Conservation (phyloP, 352 stramenopile genomes). For the Pythium periplocum region DNA sequence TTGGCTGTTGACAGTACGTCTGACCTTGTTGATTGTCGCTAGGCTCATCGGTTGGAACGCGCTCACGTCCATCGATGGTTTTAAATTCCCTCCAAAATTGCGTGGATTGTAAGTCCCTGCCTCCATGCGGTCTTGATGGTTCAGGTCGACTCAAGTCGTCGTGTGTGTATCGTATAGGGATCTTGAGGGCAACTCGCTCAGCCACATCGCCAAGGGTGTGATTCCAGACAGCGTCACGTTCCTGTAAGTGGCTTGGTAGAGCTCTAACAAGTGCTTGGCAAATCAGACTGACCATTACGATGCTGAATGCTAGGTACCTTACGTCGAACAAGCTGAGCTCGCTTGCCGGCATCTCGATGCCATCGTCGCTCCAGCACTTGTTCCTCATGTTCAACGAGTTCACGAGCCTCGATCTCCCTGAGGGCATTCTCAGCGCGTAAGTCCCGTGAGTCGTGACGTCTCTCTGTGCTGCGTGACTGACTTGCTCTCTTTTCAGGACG, state of each 20-base stretch:
- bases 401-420: not conserved
- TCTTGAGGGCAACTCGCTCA: conserved; percentile 13
- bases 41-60: conserved; percentile 11
- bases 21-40: not conserved
- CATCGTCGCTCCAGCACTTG: not conserved
- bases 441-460: not conserved
- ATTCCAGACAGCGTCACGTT: conserved; percentile 6
- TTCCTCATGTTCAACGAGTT: not conserved
- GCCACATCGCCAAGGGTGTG: conserved; percentile 5
- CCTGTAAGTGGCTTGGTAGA: conserved; percentile 8
- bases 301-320: conserved; percentile 6
- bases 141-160: not conserved
- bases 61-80: conserved; percentile 7
- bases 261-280: too few relatives aligned
- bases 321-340: conserved; percentile 3
- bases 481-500: not conserved
- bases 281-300: not conserved
- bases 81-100: conserved; percentile 10
- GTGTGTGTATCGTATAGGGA: conserved; percentile 1
- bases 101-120: conserved; percentile 7
- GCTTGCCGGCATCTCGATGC: conserved; percentile 7
- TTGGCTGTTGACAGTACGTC: not conserved
- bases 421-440: not conserved
- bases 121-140: not conserved
- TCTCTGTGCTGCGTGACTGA: not conserved